Conservation (phyloP, 495 filamentous ascomycete genomes). For the Cairneyella variabilis region DNA sequence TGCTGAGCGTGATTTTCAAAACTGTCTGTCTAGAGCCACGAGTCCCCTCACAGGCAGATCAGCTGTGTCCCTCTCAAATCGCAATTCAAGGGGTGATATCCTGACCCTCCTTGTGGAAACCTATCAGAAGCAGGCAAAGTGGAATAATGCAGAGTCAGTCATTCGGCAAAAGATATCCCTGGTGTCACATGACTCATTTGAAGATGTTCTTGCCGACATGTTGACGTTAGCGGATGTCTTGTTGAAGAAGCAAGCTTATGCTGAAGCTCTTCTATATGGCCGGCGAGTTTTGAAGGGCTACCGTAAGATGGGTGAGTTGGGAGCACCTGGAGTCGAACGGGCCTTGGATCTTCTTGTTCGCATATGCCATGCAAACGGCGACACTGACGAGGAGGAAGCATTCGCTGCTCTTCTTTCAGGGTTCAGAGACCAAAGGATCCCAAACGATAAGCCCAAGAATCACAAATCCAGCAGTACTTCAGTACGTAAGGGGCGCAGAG, state of each 20-base stretch:
- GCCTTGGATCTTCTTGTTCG: slow-evolving; percentile 3
- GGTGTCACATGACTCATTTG: background rate
- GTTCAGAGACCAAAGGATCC: too few relatives aligned
- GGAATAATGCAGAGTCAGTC: slow-evolving; percentile 12
- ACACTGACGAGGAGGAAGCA: slow-evolving; percentile 15
- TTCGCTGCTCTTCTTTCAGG: slow-evolving; percentile 15
- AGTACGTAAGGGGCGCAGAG: too few relatives aligned
- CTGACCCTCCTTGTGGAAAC: slow-evolving; percentile 1
- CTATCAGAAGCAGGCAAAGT: slow-evolving; percentile 12
- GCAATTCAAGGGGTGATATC: background rate
- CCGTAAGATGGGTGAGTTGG: background rate
- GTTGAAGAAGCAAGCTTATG: background rate
- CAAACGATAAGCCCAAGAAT: too few relatives aligned
- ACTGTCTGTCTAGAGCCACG: slow-evolving; percentile 5
- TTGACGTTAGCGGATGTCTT: slow-evolving; percentile 12
- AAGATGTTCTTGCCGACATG: slow-evolving; percentile 2
- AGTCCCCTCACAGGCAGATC: background rate
- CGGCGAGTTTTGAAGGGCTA: slow-evolving; percentile 17
- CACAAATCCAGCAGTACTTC: too few relatives aligned
- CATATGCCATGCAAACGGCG: slow-evolving; percentile 5
- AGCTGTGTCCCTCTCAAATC: background rate
- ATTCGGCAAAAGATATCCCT: slow-evolving; percentile 11
- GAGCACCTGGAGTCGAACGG: background rate
- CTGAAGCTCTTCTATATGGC: slow-evolving; percentile 15
- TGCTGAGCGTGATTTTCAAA: slow-evolving; percentile 14